These are phyloP conservation scores for Vinca minor DNA, from an alignment of 257 asterid genomes.

Conservation along the genomic window DNA sequence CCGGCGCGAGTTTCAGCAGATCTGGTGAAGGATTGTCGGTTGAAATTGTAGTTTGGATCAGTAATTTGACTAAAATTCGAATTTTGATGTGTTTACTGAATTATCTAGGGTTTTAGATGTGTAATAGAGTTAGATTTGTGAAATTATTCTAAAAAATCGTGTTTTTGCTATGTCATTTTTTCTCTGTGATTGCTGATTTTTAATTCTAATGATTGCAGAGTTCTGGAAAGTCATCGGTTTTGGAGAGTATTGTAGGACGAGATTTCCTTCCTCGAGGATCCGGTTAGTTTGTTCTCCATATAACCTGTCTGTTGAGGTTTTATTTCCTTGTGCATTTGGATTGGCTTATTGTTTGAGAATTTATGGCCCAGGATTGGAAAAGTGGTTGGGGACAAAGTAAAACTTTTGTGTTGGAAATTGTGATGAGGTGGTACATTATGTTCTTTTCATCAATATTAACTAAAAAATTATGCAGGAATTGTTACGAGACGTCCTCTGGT, in stretches of 20 bases:
- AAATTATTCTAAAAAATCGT: not conserved
- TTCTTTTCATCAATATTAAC: too few species aligned
- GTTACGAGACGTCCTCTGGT: slow-evolving; percentile 93
- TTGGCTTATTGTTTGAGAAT: too few species aligned
- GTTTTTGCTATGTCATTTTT: not conserved
- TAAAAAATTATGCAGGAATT: slow-evolving; percentile 79
- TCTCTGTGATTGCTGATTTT: not conserved
- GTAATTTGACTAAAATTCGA: not conserved
- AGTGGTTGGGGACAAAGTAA: too few species aligned
- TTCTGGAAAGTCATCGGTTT: slow-evolving; percentile 89
- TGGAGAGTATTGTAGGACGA: slow-evolving; percentile 91
- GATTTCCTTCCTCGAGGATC: slow-evolving; percentile 98
- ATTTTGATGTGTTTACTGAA: not conserved
- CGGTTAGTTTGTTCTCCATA: slow-evolving; percentile 65
- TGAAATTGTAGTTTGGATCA: too few species aligned
- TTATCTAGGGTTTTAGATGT: not conserved
- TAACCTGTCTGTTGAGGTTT: too few species aligned
- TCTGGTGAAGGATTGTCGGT: slow-evolving; percentile 5
- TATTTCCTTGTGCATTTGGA: too few species aligned
- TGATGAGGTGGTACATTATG: too few species aligned
- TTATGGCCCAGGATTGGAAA: too few species aligned
- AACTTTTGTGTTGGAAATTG: too few species aligned
- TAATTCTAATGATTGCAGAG: slow-evolving; percentile 45
- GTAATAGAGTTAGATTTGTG: too few species aligned
- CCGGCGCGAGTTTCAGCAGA: too few species aligned